Evolutionary conservation across 2,329 filamentous ascomycete genomes (phyloP).

Genomic region (Thielaviopsis punctulata): DNA sequence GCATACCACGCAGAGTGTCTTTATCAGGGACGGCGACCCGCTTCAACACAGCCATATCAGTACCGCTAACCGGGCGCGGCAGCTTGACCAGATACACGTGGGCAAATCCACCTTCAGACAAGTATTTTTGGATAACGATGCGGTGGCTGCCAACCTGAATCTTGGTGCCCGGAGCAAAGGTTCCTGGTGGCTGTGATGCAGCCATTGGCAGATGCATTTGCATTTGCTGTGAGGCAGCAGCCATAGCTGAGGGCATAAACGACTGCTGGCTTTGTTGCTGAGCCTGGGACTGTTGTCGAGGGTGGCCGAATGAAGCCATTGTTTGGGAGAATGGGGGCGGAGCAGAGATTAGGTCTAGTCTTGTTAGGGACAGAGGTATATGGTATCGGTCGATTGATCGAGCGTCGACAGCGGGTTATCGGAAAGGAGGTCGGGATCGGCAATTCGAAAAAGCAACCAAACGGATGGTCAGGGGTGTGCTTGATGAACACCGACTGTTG

Average conservation of each 20-base stretch:
- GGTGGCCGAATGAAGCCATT: slow-evolving; percentile 2
- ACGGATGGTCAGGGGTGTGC: neutral
- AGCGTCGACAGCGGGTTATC: neutral
- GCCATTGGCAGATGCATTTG: slow-evolving; percentile 19
- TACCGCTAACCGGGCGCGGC: slow-evolving; percentile 56
- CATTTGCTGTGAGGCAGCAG: slow-evolving; percentile 9
- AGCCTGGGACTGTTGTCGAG: neutral
- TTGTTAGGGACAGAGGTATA: neutral
- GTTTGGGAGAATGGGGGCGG: neutral
- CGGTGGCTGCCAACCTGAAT: slow-evolving; percentile 88
- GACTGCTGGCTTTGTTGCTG: slow-evolving; percentile 3
- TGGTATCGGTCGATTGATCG: neutral
- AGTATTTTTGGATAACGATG: slow-evolving; percentile 88
- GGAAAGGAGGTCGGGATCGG: neutral
- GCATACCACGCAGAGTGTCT: slow-evolving; percentile 84
- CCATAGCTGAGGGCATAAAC: slow-evolving; percentile 6
- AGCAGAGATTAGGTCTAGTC: neutral
- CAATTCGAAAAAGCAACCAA: neutral
- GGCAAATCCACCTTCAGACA: slow-evolving; percentile 94
- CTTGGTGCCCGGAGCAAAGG: slow-evolving; percentile 85
- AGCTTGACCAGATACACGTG: slow-evolving; percentile 95
- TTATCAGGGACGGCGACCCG: slow-evolving; percentile 93
- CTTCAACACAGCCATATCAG: slow-evolving; percentile 75
- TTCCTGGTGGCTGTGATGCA: slow-evolving; percentile 50
- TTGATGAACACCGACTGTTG: neutral